Conservation (phyloP, 345 rosid genomes). For the Populus euphratica region DNA sequence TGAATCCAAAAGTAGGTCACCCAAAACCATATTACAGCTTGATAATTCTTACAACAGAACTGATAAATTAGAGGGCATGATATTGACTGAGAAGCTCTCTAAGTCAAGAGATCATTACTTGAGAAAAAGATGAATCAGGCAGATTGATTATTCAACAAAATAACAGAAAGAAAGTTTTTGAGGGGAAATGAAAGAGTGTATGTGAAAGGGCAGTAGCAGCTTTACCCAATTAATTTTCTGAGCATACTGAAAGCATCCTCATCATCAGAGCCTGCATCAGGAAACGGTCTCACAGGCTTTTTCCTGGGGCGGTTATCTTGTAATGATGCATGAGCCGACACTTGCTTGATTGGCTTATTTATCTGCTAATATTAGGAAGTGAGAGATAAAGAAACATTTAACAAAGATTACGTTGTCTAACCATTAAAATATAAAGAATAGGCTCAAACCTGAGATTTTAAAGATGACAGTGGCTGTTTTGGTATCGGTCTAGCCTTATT, state of each 20-base stretch:
- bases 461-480: constrained; percentile 38
- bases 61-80: too few species aligned
- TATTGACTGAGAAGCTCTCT: too few species aligned
- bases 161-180: background rate
- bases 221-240: constrained; percentile 59
- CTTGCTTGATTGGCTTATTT: constrained; percentile 42
- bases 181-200: background rate
- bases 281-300: constrained; percentile 36
- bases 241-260: constrained; percentile 44
- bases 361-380: constrained; percentile 26
- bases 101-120: too few species aligned
- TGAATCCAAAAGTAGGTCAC: too few species aligned
- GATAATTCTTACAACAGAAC: too few species aligned
- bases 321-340: constrained; percentile 26
- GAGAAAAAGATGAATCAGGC: too few species aligned
- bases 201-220: background rate
- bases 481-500: constrained; percentile 32
- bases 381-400: background rate
- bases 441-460: constrained; percentile 46
- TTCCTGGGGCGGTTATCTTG: constrained; percentile 51
- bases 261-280: constrained; percentile 29
- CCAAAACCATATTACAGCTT: too few species aligned
- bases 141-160: too few species aligned
- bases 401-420: background rate
- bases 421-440: background rate